These are phyloP conservation scores for Coniochaeta sp. DNA, from an alignment of 2,329 filamentous ascomycete genomes.

Conservation along the genomic window DNA sequence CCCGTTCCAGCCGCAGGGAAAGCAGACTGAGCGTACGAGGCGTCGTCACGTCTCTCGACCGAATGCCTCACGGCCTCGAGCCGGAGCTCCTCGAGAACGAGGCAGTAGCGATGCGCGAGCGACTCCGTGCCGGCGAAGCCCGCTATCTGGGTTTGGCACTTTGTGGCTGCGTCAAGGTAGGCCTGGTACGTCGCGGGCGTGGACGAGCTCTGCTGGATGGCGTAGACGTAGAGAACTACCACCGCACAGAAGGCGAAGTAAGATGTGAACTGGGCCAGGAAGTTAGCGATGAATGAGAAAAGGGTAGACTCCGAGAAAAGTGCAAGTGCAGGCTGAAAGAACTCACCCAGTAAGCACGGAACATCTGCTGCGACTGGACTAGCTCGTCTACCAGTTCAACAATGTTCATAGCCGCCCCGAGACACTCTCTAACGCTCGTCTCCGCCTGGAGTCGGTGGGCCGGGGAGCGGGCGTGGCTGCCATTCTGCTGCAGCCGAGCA, in stretches of 20 bases:
- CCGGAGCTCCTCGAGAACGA: constrained; percentile 7
- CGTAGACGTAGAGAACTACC: constrained; percentile 35
- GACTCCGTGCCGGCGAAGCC: constrained; percentile 28
- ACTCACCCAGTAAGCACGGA: constrained; percentile 32
- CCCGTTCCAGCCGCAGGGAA: too few species aligned
- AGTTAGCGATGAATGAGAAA: background rate
- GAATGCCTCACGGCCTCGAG: constrained; percentile 1
- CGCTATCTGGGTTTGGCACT: constrained; percentile 31
- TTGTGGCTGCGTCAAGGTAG: constrained; percentile 27
- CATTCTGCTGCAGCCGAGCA: constrained; percentile 13
- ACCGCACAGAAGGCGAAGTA: constrained; percentile 38
- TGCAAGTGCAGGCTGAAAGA: background rate
- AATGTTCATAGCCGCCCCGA: constrained; percentile 31
- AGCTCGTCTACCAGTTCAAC: constrained; percentile 30
- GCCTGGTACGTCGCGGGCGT: constrained; percentile 18
- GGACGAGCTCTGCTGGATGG: constrained; percentile 27
- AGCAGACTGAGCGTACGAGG: background rate
- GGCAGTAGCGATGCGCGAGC: constrained; percentile 29
- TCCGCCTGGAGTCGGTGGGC: constrained; percentile 11
- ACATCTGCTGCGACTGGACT: constrained; percentile 25
- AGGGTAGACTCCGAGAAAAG: background rate
- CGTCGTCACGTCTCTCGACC: background rate
- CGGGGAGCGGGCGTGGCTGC: constrained; percentile 9
- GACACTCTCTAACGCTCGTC: constrained; percentile 16
- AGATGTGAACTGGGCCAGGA: constrained; percentile 22